Evolutionary conservation across 768 basidiomycete species (phyloP), one percentile per base, ranked within the genome.

Genomic region (Roridomyces roridus): DNA sequence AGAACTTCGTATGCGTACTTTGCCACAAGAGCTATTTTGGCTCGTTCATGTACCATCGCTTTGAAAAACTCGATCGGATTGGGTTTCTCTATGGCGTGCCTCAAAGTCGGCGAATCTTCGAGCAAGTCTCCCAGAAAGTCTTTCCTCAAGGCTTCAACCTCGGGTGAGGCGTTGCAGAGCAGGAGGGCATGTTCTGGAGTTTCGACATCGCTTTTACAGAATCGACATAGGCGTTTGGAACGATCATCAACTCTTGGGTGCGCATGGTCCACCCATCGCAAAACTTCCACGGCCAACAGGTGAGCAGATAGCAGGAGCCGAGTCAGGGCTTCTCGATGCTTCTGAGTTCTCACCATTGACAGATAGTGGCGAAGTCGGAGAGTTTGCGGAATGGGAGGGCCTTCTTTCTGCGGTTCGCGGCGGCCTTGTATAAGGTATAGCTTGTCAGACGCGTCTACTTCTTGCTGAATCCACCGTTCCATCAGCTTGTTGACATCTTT

Each of bases 341-440:
- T 31, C 29, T 31, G 29, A 7, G 29, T 31, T 14, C 14, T 31
- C 20, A 53, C 57, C 39, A 59, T 40, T 8, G 14, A 23, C 10
- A 59, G n/a, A n/a, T 59, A 49, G 17, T 59, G 57, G 20, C 57
- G 41, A 23, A 47, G 25, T 42, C 39, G 26, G 21, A 46, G 17
- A n/a, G 29, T 45, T 6, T 48, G 37, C 21, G 34, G 29, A 3
- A 24, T 36, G n/a, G 46, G 55, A 49, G 55, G 41, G 31, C 29
- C 20, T 11, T 40, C 45, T 36, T 55, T 49, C 34, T 49, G 44
- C 12, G 58, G 58, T 50, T 60, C 58, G 5, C 28, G 46, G 14
- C 52, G 21, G n/a, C 58, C 58, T 4, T 50, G 46, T 3, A 55
- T 39, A 29, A 59, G 24, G 45, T 59, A 59, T 18, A 54, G 46